A percentile compares a stretch with the other conserved stretches of the same genome.
phyloP scores from a whole-genome alignment of 306 rosid species.

The Cotoneaster glaucophyllus region DNA sequence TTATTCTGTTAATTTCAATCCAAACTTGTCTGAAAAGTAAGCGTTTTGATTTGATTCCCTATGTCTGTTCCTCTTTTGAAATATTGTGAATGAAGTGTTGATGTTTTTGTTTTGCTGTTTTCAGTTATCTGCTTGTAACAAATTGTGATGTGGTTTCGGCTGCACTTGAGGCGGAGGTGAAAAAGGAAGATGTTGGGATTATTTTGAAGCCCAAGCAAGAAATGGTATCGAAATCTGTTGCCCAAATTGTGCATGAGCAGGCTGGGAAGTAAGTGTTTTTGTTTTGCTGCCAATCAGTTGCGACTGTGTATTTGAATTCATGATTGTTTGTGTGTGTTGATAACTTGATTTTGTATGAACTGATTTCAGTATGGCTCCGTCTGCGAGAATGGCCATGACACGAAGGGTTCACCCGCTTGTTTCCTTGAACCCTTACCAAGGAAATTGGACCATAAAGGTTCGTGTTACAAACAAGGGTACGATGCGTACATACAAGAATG shows the following conservation, averaged over 20 bases:
- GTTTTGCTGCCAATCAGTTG: not conserved
- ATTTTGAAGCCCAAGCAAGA: slow-evolving; percentile 67
- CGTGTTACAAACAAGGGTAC: slow-evolving; percentile 84
- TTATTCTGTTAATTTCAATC: slow-evolving; percentile 68
- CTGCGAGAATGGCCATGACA: slow-evolving; percentile 84
- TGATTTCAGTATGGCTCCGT: slow-evolving; percentile 55
- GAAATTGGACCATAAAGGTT: slow-evolving; percentile 85
- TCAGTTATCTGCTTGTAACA: slow-evolving; percentile 62
- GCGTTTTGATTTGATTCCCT: not conserved
- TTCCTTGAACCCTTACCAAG: slow-evolving; percentile 87
- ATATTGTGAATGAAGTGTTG: not conserved
- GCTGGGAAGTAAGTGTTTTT: slow-evolving; percentile 47
- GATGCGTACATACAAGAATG: slow-evolving; percentile 77
- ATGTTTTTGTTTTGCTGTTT: not conserved
- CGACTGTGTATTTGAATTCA: not conserved
- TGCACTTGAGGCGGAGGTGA: slow-evolving; percentile 56
- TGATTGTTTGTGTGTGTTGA: not conserved
- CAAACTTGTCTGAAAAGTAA: slow-evolving; percentile 72
- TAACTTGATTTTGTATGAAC: not conserved
- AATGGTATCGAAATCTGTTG: slow-evolving; percentile 65
- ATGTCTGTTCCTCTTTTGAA: not conserved
- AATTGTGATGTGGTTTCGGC: slow-evolving; percentile 74
- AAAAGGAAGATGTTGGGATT: slow-evolving; percentile 35
- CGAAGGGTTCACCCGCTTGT: slow-evolving; percentile 86
- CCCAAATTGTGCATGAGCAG: slow-evolving; percentile 83